Evolutionary conservation across 1,139 yeast genomes (phyloP).

Genomic region (Suhomyces maxii): DNA sequence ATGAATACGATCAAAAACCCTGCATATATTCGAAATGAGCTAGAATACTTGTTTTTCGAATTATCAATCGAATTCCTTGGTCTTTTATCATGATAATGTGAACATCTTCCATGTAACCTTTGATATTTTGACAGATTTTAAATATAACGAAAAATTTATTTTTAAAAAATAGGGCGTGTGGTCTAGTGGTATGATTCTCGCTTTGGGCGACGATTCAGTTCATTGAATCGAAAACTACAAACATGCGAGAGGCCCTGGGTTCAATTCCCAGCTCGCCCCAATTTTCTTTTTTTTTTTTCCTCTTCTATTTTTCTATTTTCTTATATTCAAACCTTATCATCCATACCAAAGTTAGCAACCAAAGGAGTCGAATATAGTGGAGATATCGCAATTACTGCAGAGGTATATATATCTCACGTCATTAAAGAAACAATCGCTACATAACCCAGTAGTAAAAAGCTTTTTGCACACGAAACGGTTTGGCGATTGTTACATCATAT

Average conservation of each 20-base stretch:
- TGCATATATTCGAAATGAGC: too few species aligned
- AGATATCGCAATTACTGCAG: background rate
- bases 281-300: background rate
- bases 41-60: too few species aligned
- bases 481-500: background rate
- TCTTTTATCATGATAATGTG: too few species aligned
- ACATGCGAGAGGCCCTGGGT: conserved; percentile 15
- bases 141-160: background rate
- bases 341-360: background rate
- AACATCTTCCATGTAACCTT: background rate
- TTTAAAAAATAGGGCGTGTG: conserved; percentile 11
- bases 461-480: background rate
- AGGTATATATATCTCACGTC: background rate
- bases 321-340: too few species aligned
- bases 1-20: too few species aligned
- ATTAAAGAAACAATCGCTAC: background rate
- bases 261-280: conserved; percentile 14
- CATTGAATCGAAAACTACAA: conserved; percentile 2
- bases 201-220: conserved; percentile 9
- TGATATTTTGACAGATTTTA: background rate
- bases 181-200: conserved; percentile 15
- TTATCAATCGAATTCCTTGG: too few species aligned
- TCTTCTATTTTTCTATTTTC: too few species aligned
- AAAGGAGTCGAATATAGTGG: background rate
- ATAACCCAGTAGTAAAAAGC: background rate